These are phyloP conservation scores for Rhizomucor miehei DNA, from an alignment of 371 early-diverging fungal genomes.

Conservation along the genomic window DNA sequence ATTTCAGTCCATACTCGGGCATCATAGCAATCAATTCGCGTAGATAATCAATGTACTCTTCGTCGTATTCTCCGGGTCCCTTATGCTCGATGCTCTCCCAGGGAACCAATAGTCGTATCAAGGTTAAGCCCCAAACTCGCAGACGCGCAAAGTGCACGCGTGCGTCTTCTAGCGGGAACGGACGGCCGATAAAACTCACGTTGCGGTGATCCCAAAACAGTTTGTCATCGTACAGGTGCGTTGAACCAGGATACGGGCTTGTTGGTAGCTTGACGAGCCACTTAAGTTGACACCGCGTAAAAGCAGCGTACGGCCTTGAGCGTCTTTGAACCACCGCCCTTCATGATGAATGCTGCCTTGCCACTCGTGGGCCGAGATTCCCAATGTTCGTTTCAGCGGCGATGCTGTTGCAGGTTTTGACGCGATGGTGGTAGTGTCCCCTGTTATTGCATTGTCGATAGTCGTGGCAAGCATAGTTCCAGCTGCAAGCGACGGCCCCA, in stretches of 20 bases:
- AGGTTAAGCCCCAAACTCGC: constrained; percentile 75
- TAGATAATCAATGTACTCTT: constrained; percentile 76
- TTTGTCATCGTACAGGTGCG: constrained; percentile 48
- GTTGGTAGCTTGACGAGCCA: constrained; percentile 65
- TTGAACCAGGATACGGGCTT: constrained; percentile 47
- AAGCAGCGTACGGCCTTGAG: constrained; percentile 46
- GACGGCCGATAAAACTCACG: constrained; percentile 67
- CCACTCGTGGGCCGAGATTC: constrained; percentile 23
- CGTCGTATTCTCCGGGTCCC: constrained; percentile 78
- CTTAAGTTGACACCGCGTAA: constrained; percentile 68
- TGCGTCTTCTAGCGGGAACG: constrained; percentile 77
- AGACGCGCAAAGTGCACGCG: constrained; percentile 73
- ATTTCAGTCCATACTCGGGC: constrained; percentile 71
- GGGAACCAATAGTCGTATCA: constrained; percentile 69
- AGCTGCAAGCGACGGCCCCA: too few species aligned
- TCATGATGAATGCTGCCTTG: constrained; percentile 17
- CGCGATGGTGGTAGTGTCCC: too few species aligned
- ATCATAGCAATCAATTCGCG: constrained; percentile 57
- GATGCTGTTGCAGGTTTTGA: too few species aligned
- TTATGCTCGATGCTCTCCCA: constrained; percentile 83
- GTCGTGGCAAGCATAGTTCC: too few species aligned
- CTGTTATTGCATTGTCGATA: too few species aligned
- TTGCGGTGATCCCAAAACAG: constrained; percentile 62
- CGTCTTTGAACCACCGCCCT: constrained; percentile 55
- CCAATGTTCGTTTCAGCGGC: too few species aligned